phyloP scores from a whole-genome alignment of 305 asterid species.

The Fraxinus ornus region DNA sequence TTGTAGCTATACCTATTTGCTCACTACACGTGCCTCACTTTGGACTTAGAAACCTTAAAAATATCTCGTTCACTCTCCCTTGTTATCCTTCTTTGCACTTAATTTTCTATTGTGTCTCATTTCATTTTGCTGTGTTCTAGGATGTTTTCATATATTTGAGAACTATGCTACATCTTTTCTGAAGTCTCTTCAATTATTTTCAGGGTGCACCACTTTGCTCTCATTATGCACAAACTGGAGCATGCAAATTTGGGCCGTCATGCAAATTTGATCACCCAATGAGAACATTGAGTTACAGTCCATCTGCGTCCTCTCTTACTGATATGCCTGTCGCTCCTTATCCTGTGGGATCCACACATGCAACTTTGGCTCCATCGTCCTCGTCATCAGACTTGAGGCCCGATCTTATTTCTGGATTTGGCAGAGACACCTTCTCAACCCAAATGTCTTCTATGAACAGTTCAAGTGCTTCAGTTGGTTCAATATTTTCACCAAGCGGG shows the following conservation, averaged over 20 bases:
- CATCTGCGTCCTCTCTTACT: slow-evolving; percentile 86
- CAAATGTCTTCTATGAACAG: slow-evolving; percentile 60
- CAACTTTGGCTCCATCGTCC: slow-evolving; percentile 76
- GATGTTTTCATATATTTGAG: not conserved
- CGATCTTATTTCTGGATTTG: slow-evolving; percentile 50
- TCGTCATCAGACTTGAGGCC: slow-evolving; percentile 76
- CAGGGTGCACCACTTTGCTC: slow-evolving; percentile 79
- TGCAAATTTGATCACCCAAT: slow-evolving; percentile 93
- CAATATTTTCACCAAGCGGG: slow-evolving; percentile 43
- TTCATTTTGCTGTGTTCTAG: not conserved
- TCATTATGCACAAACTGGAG: slow-evolving; percentile 76
- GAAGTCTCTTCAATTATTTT: slow-evolving; percentile 10
- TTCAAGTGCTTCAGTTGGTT: slow-evolving; percentile 45
- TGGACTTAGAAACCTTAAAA: not conserved
- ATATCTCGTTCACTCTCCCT: not conserved
- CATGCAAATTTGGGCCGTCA: slow-evolving; percentile 78
- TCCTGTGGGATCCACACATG: slow-evolving; percentile 70
- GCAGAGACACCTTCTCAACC: slow-evolving; percentile 50
- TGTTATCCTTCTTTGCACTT: not conserved
- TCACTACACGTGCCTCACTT: not conserved
- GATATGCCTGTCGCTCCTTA: slow-evolving; percentile 88
- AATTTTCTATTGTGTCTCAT: not conserved
- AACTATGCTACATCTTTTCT: slow-evolving; percentile 7
- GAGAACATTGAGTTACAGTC: slow-evolving; percentile 67
- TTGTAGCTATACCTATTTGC: not conserved